These are phyloP conservation scores for Naumovozyma baii DNA, from an alignment of 805 yeast species.

Conservation along the genomic window DNA sequence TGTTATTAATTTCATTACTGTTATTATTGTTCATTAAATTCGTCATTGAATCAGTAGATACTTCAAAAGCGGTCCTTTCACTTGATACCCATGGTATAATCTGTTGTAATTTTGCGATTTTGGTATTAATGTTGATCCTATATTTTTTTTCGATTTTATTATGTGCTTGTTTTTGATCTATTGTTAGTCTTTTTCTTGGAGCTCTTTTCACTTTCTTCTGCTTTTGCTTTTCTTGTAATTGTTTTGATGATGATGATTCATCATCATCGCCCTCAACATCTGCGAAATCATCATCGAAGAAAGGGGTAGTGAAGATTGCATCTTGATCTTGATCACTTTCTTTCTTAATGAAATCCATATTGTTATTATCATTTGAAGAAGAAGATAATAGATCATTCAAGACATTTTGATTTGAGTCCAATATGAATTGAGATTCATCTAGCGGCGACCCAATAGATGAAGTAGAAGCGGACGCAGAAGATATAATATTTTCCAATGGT, in stretches of 20 bases:
- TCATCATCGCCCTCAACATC: neutral
- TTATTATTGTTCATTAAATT: neutral
- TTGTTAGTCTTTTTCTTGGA: constrained; percentile 46
- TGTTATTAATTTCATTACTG: constrained; percentile 1
- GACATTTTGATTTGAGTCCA: neutral
- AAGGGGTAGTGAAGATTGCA: neutral
- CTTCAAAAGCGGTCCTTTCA: constrained; percentile 53
- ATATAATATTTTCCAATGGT: constrained; percentile 20
- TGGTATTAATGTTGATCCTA: constrained; percentile 60
- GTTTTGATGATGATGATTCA: neutral
- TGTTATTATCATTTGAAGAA: neutral
- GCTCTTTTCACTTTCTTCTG: constrained; percentile 19
- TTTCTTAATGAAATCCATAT: neutral
- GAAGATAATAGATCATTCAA: neutral
- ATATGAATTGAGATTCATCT: constrained; percentile 3
- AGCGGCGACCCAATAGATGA: constrained; percentile 18
- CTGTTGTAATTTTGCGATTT: constrained; percentile 55
- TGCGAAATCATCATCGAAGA: neutral
- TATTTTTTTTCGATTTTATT: constrained; percentile 63
- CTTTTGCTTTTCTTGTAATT: neutral
- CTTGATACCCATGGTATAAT: constrained; percentile 58
- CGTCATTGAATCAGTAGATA: constrained; percentile 9
- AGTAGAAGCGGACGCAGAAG: constrained; percentile 17
- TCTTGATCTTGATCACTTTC: neutral
- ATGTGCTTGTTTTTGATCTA: constrained; percentile 59